Base-by-base conservation (phyloP, 208 protist species). In the Leishmania guyanensis region DNA sequence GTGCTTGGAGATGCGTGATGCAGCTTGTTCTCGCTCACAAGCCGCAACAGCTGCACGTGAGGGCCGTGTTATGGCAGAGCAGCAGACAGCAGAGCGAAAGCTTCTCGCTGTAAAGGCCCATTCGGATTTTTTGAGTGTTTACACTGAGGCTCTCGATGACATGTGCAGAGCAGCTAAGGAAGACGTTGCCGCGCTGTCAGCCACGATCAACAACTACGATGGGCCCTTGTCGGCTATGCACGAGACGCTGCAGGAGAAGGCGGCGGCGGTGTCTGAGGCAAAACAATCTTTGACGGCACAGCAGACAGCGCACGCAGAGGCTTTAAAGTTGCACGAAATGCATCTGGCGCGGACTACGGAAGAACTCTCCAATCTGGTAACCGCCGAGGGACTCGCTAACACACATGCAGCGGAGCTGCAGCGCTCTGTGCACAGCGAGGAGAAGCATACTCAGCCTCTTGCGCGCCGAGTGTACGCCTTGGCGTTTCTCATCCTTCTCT, bases 181-280 rank as follows among this genome's bases (percentile, higher is more conserved):
- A 51, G 77, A 54, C 51, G 81, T 82, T n/a, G 69, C 53, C 5
- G 71, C 54, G n/a, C 73, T 88, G 60, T 75, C 85, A 5, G 64
- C 17, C 5, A 70, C 58, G n/a, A 78, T 85, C 5, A 86, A 86
- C 33, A 46, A 26, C 1, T 70, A 39, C 16, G 72, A 71, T 16
- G 36, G 2, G 12, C 2, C 43, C 0, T 3, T 86, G 26, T 70
- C 80, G 9, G 77, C 65, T 56, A 68, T 78, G 48, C 60, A 70
- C 36, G 39, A 10, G 50, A 66, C 66, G 51, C 58, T 80, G 12
- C 48, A 56, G 22, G 69, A 54, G 64, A 26, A 53, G 54, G 50
- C 53, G 14, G 66, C 64, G 22, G 51, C 22, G 29, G 50, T 81
- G 36, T 36, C 68, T 3, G 64, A 75, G 68, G 48, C 80, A 3